Percentiles rank a stretch among this genome's conserved stretches.
Evolutionary conservation across 345 rosid genomes (phyloP).

Genomic region (Euphorbia tirucalli): DNA sequence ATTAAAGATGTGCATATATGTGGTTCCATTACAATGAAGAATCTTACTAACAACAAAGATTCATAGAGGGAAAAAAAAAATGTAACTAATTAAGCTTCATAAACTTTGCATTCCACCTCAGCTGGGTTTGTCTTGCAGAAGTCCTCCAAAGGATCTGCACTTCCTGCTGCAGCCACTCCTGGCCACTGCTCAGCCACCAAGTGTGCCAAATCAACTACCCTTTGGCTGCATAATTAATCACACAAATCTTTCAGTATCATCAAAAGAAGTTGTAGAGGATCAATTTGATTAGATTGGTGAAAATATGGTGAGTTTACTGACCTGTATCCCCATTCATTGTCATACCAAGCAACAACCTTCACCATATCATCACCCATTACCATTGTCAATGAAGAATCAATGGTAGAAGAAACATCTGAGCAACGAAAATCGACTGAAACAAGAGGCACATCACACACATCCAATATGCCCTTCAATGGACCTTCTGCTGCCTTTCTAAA

Average conservation of each 20-base stretch:
- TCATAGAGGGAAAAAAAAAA: not conserved
- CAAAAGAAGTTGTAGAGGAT: not conserved
- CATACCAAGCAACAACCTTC: conserved; percentile 98
- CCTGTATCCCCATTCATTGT: conserved; percentile 99
- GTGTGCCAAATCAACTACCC: conserved; percentile 96
- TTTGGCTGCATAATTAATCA: conserved; percentile 58
- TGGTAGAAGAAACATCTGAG: conserved; percentile 85
- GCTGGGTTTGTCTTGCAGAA: conserved; percentile 89
- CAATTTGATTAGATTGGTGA: too few relatives aligned
- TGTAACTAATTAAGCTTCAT: conserved; percentile 42
- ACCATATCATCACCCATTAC: conserved; percentile 99
- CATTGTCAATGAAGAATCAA: conserved; percentile 92
- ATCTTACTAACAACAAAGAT: conserved; percentile 3
- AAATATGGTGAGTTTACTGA: conserved; percentile 19
- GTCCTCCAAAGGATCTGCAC: conserved; percentile 92
- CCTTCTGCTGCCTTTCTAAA: conserved; percentile 88
- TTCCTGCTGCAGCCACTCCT: conserved; percentile 51
- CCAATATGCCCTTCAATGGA: conserved; percentile 80
- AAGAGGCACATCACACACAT: conserved; percentile 79
- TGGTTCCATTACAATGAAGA: not conserved
- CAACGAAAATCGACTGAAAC: conserved; percentile 93
- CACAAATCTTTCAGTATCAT: not conserved
- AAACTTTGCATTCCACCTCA: conserved; percentile 91
- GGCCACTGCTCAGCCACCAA: conserved; percentile 91
- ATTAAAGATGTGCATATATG: too few relatives aligned